Base-by-base conservation (phyloP, 2,329 filamentous ascomycete species). In the Gaeumannomyces tritici region DNA sequence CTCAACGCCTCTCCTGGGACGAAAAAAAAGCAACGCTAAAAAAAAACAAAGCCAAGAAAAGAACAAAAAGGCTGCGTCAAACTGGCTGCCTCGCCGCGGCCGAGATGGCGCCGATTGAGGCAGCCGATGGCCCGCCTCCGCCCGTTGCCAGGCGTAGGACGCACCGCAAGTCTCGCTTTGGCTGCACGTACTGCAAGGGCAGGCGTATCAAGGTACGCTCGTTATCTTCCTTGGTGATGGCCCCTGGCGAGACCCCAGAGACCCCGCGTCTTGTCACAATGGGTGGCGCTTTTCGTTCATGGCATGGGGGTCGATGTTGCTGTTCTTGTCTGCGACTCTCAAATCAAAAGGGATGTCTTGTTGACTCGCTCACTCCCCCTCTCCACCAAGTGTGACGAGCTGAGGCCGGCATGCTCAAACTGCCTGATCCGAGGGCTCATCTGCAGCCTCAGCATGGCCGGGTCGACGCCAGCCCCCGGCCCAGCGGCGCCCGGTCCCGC, bases 151-250 rank as follows among this genome's bases (percentile, higher is more conserved):
- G 60, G 26, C 60, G 60, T 9, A 33, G 60, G 28, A 61, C 60
- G 31, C 60, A 61, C 55, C 27, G 51, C 31, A 61, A 61, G 54
- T 61, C 60, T 24, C 54, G 60, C 6, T 55, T 56, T 35, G 60
- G 60, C 28, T 61, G 60, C 28, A 55, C 60, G 3, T 61, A 55
- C 28, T 61, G 60, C 28, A 61, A 61, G 28, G 54, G 60, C 26
- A 56, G 60, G 47, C 28, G 60, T 29, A 61, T 61, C n/a, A 61
- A 61, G 60, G 60, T 61, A n/a, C 29, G 60, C 59, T 31, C 51
- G 27, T 55, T 29, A 54, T 33, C 33, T 55, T 18, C 27, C 15
- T 55, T 15, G 31, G 15, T 9, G n/a, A 33, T 11, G 26, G 13
- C 33, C 18, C n/a, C 13, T 60, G 24, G 24, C 1, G 15, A 60